Conservation (phyloP, 2,329 filamentous ascomycete genomes). For the Daldinia sp. region DNA sequence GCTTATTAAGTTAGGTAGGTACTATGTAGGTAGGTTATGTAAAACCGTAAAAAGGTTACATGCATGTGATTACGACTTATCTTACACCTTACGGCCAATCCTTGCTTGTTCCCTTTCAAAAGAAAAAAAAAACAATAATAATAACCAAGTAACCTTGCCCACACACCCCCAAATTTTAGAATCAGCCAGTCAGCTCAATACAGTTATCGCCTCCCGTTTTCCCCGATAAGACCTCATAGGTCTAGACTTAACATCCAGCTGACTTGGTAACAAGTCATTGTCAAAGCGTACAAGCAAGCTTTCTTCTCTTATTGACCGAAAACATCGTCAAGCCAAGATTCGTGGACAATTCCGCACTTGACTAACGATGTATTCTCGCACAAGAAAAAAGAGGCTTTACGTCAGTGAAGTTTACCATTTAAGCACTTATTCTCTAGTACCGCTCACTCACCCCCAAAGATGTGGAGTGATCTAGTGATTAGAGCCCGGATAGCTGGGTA, state of each 20-base stretch:
- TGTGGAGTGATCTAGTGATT: conserved; percentile 13
- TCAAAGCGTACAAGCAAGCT: not conserved
- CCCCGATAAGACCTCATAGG: conserved; percentile 23
- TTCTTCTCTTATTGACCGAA: conserved; percentile 23
- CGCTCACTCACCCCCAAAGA: conserved; percentile 11
- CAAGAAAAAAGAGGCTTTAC: conserved; percentile 13
- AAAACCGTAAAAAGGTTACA: conserved; percentile 24
- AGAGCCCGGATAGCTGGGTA: conserved; percentile 19
- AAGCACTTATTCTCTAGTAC: conserved; percentile 18
- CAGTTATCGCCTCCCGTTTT: conserved; percentile 14
- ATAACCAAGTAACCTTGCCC: conserved; percentile 16
- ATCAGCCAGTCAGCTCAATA: conserved; percentile 19
- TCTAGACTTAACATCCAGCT: conserved; percentile 5
- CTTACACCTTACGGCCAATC: conserved; percentile 12
- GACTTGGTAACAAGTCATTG: not conserved
- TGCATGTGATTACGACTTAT: conserved; percentile 28
- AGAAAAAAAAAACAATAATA: conserved; percentile 1
- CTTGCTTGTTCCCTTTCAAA: conserved; percentile 21
- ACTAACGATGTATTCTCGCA: not conserved
- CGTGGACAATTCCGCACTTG: conserved; percentile 13
- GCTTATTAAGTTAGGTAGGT: conserved; percentile 39
- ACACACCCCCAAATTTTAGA: conserved; percentile 12
- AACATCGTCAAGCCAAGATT: conserved; percentile 22
- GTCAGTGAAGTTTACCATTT: conserved; percentile 27
- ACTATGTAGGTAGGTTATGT: too few species aligned